These are phyloP conservation scores for Leucaena leucocephala DNA, from an alignment of 306 rosid genomes.

Conservation along the genomic window DNA sequence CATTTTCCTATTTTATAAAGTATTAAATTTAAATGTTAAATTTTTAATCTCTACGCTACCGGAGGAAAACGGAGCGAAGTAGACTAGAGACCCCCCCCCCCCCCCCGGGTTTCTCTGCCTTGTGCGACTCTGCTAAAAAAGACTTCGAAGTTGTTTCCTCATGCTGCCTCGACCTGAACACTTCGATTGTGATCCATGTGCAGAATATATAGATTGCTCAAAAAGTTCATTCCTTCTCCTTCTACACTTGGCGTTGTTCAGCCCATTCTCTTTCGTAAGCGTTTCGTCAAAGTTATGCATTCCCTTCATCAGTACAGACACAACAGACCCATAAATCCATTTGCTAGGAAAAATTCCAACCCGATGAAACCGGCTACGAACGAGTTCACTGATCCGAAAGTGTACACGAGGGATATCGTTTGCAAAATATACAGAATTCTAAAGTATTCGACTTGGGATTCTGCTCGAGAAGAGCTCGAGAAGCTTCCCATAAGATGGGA, in stretches of 20 bases:
- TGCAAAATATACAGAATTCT: conserved; percentile 53
- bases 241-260: conserved; percentile 9
- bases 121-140: not conserved
- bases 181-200: conserved; percentile 16
- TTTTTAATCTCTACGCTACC: too few species aligned
- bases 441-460: conserved; percentile 72
- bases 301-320: conserved; percentile 45
- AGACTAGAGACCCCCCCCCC: not conserved
- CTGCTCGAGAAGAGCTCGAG: conserved; percentile 53
- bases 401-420: conserved; percentile 58
- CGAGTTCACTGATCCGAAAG: conserved; percentile 21
- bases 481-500: conserved; percentile 72
- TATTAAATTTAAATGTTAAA: too few species aligned
- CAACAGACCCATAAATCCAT: conserved; percentile 35
- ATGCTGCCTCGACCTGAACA: not conserved
- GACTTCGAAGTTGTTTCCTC: not conserved
- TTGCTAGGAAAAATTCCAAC: conserved; percentile 13
- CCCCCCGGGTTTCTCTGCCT: not conserved
- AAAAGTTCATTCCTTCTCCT: conserved; percentile 18
- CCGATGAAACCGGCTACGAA: conserved; percentile 22
- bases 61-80: too few species aligned
- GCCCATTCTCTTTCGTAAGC: not conserved
- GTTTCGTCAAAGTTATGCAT: conserved; percentile 40
- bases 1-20: too few species aligned
- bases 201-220: conserved; percentile 34